Conservation (phyloP, 2,329 filamentous ascomycete genomes). For the Blastomyces silverae region DNA sequence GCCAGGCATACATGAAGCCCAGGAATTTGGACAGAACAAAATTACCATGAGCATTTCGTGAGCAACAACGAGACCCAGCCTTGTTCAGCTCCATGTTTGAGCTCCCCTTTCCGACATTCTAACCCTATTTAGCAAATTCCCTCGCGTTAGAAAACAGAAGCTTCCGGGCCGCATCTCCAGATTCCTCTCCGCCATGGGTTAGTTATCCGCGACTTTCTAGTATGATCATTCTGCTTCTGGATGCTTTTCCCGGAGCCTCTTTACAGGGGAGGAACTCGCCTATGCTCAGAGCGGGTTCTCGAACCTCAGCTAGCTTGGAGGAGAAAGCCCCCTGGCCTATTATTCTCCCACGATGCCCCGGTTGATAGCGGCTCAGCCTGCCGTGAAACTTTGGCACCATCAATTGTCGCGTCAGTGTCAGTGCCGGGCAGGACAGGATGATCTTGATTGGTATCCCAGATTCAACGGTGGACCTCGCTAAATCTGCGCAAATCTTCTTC, state of each 20-base stretch:
- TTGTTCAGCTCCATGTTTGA: neutral
- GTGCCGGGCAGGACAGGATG: neutral
- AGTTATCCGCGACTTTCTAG: too few relatives aligned
- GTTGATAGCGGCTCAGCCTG: neutral
- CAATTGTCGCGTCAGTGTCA: neutral
- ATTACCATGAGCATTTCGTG: neutral
- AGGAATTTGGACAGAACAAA: neutral
- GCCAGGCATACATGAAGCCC: too few relatives aligned
- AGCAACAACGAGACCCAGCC: neutral
- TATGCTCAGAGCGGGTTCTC: neutral
- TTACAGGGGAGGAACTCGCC: neutral
- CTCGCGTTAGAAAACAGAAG: neutral
- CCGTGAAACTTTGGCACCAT: too few relatives aligned
- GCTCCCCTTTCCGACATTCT: neutral
- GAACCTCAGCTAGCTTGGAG: neutral
- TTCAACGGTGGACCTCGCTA: neutral
- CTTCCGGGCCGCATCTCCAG: neutral
- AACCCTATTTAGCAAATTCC: neutral
- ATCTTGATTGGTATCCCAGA: neutral
- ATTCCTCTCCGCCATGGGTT: neutral
- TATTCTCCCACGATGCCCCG: neutral
- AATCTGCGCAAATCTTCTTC: neutral
- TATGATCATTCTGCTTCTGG: neutral
- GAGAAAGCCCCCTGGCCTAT: neutral
- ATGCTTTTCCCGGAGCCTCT: neutral